Evolutionary conservation across 352 stramenopile species (phyloP), one percentile per base, ranked within the genome.

Genomic region (Phytophthora ramorum): DNA sequence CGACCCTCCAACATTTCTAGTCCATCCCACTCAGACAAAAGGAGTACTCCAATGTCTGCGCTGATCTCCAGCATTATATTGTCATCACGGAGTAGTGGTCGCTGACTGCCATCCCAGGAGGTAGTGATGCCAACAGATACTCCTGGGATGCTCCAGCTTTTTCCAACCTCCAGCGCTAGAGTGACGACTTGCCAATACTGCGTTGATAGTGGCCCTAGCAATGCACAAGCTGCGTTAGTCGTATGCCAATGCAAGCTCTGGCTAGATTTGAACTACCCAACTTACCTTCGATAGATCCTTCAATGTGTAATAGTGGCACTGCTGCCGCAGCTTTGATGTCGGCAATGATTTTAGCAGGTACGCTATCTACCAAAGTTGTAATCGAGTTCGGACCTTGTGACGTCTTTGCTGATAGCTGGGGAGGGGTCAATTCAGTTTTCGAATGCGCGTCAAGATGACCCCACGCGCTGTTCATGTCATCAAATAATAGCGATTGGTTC

Each of bases 271-370:
- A 41, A 17, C 16, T 41, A 41, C 16, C 35, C 26, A 13, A 7
- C 30, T 22, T 64, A 56, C 66, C 71, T 76, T 79, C 71, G 12
- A 71, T 46, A 1, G 63, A 71, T 28, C 63, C 45, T n/a, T 48
- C 49, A 19, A 72, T 62, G 30, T 48, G 58, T 26, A 63, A 26
- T 19, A 56, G 40, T 17, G 61, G 61, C 8, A 41, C 17, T 16
- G 37, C n/a, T n/a, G 46, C 24, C 17, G 41, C 4, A 12, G 16
- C n/a, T 35, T 43, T 22, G 34, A 45, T 41, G 17, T 34, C 28
- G 28, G 2, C 8, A 34, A 34, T 12, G 28, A 2, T 34, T 34
- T 34, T 12, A 12, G 28, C 7, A 34, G 26, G 26, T 8, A 30
- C 7, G 26, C 4, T 12, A 12, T 7, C 28, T 34, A 34, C 28